Percentiles rank a stretch among this genome's conserved stretches.
phyloP scores from a whole-genome alignment of 192 early-diverging fungal species.

The Fimicolochytrium jonesii region DNA sequence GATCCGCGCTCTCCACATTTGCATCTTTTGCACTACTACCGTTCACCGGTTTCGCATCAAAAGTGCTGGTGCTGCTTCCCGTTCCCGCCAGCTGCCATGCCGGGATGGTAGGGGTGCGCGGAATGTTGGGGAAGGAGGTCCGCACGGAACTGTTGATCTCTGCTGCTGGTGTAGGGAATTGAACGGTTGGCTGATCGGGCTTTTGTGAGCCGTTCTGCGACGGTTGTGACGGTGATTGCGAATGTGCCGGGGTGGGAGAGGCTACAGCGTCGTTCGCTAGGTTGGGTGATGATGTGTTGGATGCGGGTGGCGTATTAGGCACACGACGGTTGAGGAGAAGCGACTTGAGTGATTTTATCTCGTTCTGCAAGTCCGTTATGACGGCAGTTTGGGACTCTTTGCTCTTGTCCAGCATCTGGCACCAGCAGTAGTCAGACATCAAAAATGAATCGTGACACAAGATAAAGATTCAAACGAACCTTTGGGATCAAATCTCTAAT shows the following conservation, averaged over 20 bases:
- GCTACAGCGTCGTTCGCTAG: not conserved
- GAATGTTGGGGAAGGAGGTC: conserved; percentile 9
- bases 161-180: too few relatives aligned
- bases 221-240: too few relatives aligned
- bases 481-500: conserved; percentile 72
- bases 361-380: conserved; percentile 80
- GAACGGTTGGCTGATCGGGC: too few relatives aligned
- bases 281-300: not conserved
- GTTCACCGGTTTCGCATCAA: too few relatives aligned
- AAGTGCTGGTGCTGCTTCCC: not conserved
- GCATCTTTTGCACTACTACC: too few relatives aligned
- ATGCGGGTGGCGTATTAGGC: not conserved
- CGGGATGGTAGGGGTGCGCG: conserved; percentile 38
- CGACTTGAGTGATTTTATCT: conserved; percentile 91
- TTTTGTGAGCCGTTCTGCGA: too few relatives aligned
- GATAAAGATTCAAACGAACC: too few relatives aligned
- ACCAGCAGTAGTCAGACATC: too few relatives aligned
- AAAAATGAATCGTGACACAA: too few relatives aligned
- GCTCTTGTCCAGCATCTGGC: conserved; percentile 66
- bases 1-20: too few relatives aligned
- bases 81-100: conserved; percentile 42
- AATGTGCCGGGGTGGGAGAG: not conserved
- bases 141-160: not conserved
- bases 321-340: conserved; percentile 73
- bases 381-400: conserved; percentile 66